Evolutionary conservation across 495 filamentous ascomycete species (phyloP), one percentile per base, ranked within the genome.

Genomic region (Hypoxylon subgilvum): DNA sequence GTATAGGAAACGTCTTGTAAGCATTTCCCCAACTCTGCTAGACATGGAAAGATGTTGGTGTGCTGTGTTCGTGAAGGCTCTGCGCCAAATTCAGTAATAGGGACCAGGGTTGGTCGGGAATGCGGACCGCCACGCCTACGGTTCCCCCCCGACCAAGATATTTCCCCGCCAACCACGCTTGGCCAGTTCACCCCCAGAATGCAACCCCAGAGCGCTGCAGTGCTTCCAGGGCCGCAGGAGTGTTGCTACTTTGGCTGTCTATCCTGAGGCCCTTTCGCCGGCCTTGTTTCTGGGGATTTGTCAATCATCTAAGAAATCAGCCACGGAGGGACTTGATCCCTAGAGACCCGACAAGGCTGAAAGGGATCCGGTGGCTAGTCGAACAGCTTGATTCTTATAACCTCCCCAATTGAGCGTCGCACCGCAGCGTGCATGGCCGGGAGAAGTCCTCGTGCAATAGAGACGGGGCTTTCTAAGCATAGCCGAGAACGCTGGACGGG

Each of bases 151-250:
- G 57, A 63, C 67, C 62, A 55, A 61, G 57, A 55, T 12, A 39
- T 63, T 65, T 56, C 61, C 67, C 67, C 52, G 64, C 64, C 67
- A 68, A 70, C 57, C 67, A 70, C 35, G 49, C 53, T 49, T 36
- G 30, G 23, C 42, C 47, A 56, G 50, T 52, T 45, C 50, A 61
- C 39, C 57, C 53, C 50, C 43, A 65, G 54, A 16, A 63, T 55
- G 52, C 52, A 58, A 60, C 53, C 53, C 67, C 49, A 63, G 54
- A 32, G 25, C 38, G 42, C 21, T 44, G 32, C 46, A 42, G 44
- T 53, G 52, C 56, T 59, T 49, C 56, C 52, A 67, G 42, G 52
- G 42, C n/a, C 46, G 51, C 35, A 57, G 35, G 38, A 52, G 44
- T 32, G 36, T 52, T 52, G 49, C 49, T 47, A 58, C 49, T 45